Evolutionary conservation across 2,329 filamentous ascomycete genomes (phyloP), one percentile per base, ranked within the genome.

Genomic region (Pseudopyrenochaeta lycopersici): DNA sequence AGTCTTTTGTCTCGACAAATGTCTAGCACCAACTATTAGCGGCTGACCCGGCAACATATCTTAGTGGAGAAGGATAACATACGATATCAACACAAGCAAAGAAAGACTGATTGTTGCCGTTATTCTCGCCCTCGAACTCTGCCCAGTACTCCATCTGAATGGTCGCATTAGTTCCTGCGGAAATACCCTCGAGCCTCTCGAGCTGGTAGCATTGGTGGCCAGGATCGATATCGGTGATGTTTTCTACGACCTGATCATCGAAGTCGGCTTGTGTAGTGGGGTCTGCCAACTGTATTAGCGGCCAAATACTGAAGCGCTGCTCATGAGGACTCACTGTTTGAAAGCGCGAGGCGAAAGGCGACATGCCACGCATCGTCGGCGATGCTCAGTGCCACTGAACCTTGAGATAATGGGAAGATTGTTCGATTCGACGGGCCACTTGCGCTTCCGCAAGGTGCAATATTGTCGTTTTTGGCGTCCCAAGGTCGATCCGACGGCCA

Each of bases 401-500:
- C 85, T 49, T 82, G 81, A 12, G 78, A 84, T 18, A 88, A 62
- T 20, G 85, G 86, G 56, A 87, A 88, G 3, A 79, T 66, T 0
- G 84, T 87, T 49, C 85, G 76, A 56, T 84, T 84, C 0, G 71
- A 72, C 2, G 79, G 74, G 1, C 76, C 74, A 14, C 77, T 75
- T 10, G 75, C 71, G 10, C 83, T 85, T 46, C 85, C 85, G 63
- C 86, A 88, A 0, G 85, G 85, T 6, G 80, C 77, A 4, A 69
- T 82, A 62, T 87, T 87, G 64, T 88, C 85, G 32, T 79, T 72
- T 11, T 77, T 76, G 27, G 80, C 82, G 44, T 77, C 77, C 84
- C 85, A 88, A 35, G 76, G 74, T 46, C 85, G 78, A 69, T 87
- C 84, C 12, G 77, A 66, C 3, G 85, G 85, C 85, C 85, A 88